Conservation (phyloP, 768 basidiomycete species). For the Tricholoma terreum region DNA sequence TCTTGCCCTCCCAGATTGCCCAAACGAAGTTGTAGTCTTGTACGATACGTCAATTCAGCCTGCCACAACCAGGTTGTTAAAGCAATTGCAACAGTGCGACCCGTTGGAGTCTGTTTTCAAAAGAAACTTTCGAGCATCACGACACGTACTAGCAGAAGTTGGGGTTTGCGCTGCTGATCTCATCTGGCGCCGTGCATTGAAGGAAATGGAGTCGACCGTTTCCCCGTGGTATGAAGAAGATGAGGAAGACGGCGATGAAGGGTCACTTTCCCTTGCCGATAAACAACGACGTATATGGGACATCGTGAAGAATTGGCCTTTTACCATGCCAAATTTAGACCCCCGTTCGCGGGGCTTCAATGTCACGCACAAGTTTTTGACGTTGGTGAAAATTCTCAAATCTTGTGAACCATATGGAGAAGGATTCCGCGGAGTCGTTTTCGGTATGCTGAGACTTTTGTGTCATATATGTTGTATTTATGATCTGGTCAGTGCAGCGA, state of each 20-base stretch:
- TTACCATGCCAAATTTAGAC: constrained; percentile 61
- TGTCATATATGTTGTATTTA: constrained; percentile 7
- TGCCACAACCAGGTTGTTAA: constrained; percentile 41
- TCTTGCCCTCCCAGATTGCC: constrained; percentile 34
- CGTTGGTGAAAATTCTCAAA: constrained; percentile 56
- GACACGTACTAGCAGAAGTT: constrained; percentile 46
- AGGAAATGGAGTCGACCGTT: constrained; percentile 32
- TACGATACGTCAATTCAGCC: constrained; percentile 41
- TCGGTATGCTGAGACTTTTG: constrained; percentile 42
- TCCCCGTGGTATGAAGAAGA: constrained; percentile 34
- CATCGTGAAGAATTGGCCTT: constrained; percentile 58
- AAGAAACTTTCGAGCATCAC: constrained; percentile 46
- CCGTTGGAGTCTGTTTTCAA: constrained; percentile 34
- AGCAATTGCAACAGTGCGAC: constrained; percentile 46
- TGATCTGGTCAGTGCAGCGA: constrained; percentile 44
- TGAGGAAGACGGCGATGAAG: constrained; percentile 36
- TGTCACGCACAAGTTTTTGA: constrained; percentile 64
- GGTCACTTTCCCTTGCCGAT: constrained; percentile 22
- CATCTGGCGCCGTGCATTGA: constrained; percentile 58
- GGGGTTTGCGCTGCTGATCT: constrained; percentile 70
- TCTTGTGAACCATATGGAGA: constrained; percentile 52
- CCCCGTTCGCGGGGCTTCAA: constrained; percentile 58
- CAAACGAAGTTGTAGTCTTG: constrained; percentile 51
- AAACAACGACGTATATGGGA: constrained; percentile 27
- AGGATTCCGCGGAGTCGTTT: constrained; percentile 60